Evolutionary conservation across 2,329 filamentous ascomycete species (phyloP).

Genomic region (Cercospora sp.): DNA sequence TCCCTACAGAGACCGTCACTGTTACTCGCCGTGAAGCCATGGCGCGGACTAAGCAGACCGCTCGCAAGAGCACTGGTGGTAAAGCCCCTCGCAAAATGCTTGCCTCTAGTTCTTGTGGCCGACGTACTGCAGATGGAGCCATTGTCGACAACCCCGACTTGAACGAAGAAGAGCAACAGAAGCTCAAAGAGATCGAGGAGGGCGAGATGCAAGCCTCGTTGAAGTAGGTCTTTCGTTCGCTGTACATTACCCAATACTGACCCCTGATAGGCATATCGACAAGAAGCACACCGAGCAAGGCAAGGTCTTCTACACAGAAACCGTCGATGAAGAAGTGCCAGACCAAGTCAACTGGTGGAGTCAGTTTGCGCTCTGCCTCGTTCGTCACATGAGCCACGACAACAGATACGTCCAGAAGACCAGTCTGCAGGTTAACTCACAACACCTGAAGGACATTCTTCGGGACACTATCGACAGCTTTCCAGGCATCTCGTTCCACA

Average conservation of each 20-base stretch:
- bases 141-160: slow-evolving; percentile 28
- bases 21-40: slow-evolving; percentile 11
- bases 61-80: slow-evolving; percentile 23
- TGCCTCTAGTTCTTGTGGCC: neutral
- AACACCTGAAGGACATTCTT: slow-evolving; percentile 37
- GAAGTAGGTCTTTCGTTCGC: slow-evolving; percentile 5
- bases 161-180: slow-evolving; percentile 28
- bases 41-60: slow-evolving; percentile 27
- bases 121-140: slow-evolving; percentile 8
- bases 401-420: slow-evolving; percentile 28
- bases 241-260: neutral
- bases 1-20: neutral
- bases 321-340: slow-evolving; percentile 32
- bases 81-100: slow-evolving; percentile 6
- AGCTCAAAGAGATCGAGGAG: slow-evolving; percentile 33
- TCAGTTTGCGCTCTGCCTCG: slow-evolving; percentile 30
- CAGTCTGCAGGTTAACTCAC: slow-evolving; percentile 34
- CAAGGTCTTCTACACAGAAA: slow-evolving; percentile 34
- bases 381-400: slow-evolving; percentile 23
- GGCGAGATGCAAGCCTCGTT: slow-evolving; percentile 33
- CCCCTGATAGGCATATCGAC: slow-evolving; percentile 30
- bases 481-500: slow-evolving; percentile 36
- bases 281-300: slow-evolving; percentile 34
- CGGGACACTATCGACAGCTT: slow-evolving; percentile 30
- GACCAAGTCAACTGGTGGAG: slow-evolving; percentile 36